Base-by-base conservation (phyloP, 805 yeast species). In the Kuraishia molischiana region DNA sequence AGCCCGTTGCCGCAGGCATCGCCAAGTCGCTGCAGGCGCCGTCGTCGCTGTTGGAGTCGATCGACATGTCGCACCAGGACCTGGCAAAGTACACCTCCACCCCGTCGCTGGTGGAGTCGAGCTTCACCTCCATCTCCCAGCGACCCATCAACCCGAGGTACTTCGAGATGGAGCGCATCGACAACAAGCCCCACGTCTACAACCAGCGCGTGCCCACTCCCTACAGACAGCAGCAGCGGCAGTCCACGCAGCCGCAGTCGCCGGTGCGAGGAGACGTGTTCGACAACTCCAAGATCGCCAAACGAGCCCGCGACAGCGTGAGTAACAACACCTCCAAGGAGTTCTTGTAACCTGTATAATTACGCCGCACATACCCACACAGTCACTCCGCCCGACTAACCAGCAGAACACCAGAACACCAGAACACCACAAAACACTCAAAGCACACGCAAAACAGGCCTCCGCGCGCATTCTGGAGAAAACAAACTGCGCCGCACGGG, bases 111-210 rank as follows among this genome's bases (percentile, higher is more conserved):
- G 36, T 15, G 19, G 26, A 29, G 10, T 13, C 36, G n/a, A 30
- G 28, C 19, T 38, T 38, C 34, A 38, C 41, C 21, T 38, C 41
- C 13, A 38, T 38, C 13, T 38, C 41, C 8, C 41, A 38, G 32
- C 17, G 41, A 15, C 41, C 41, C 8, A 34, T 38, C 9, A 38
- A 38, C 24, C 41, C 41, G 20, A 24, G 31, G 14, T 38, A 38
- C 31, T 24, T 34, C 14, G 41, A 38, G 32, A 29, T 34, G 38
- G 37, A 38, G 19, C 24, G 37, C 18, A 32, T 28, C n/a, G 11
- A 11, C 17, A 19, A 18, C 18, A 8, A 14, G 26, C 37, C 35
- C 11, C 35, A 34, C n/a, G 24, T 24, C 19, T 34, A 34, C 21
- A 26, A 14, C 31, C 19, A 24, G 17, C 24, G 37, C 15, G 14